phyloP scores from a whole-genome alignment of 108 stramenopile genomes.

The Skeletonema menzelii region DNA sequence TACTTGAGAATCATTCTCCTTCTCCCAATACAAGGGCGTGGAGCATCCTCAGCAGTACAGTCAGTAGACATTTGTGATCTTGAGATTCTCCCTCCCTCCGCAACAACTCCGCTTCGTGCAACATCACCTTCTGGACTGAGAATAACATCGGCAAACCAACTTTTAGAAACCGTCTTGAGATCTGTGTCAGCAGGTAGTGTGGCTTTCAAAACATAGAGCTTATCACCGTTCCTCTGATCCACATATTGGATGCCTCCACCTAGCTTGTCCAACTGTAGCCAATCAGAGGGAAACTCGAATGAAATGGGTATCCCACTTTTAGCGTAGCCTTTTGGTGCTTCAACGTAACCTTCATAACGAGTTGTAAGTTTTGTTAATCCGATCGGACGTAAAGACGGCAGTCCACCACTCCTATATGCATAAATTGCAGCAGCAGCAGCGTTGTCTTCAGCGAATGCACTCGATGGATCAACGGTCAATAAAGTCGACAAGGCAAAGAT shows the following conservation, averaged over 20 bases:
- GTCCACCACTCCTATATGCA: slow-evolving; percentile 22
- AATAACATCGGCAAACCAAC: slow-evolving; percentile 57
- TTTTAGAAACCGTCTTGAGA: slow-evolving; percentile 52
- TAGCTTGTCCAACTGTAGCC: slow-evolving; percentile 71
- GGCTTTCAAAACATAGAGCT: slow-evolving; percentile 65
- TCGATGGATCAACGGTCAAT: not conserved
- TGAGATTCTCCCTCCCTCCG: slow-evolving; percentile 62
- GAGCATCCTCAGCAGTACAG: slow-evolving; percentile 26
- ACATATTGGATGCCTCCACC: slow-evolving; percentile 76
- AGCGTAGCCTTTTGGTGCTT: slow-evolving; percentile 9
- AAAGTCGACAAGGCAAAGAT: not conserved
- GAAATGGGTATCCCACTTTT: slow-evolving; percentile 15
- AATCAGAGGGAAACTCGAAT: slow-evolving; percentile 73
- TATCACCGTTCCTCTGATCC: slow-evolving; percentile 82
- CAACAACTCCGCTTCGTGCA: slow-evolving; percentile 54
- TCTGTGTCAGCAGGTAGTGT: slow-evolving; percentile 52
- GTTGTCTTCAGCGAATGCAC: not conserved
- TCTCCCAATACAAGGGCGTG: slow-evolving; percentile 32
- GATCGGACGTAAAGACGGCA: slow-evolving; percentile 22
- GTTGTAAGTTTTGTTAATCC: slow-evolving; percentile 20
- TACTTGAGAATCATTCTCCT: slow-evolving; percentile 66
- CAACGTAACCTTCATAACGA: slow-evolving; percentile 29
- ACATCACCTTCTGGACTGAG: slow-evolving; percentile 65
- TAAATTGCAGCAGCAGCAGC: slow-evolving; percentile 20
- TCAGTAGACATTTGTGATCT: slow-evolving; percentile 50